These are phyloP conservation scores for Barnettozyma salicaria DNA, from an alignment of 805 yeast genomes.

Conservation along the genomic window DNA sequence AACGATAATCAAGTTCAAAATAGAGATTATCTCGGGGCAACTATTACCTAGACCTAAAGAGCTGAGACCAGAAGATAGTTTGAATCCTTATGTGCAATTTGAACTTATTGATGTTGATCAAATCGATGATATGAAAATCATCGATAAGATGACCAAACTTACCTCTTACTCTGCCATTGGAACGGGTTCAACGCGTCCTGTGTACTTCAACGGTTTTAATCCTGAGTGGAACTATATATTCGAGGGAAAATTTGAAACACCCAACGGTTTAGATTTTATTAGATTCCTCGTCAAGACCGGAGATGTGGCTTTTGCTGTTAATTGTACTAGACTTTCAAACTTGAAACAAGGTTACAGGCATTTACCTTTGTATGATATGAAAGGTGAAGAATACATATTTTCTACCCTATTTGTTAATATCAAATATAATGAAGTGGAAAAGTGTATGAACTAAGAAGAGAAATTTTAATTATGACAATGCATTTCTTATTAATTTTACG, in stretches of 20 bases:
- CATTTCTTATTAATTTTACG: slow-evolving; percentile 2
- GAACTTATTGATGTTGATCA: slow-evolving; percentile 49
- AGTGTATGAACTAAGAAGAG: background rate
- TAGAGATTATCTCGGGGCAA: slow-evolving; percentile 73
- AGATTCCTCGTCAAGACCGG: slow-evolving; percentile 45
- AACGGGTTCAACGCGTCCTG: slow-evolving; percentile 24
- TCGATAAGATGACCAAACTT: slow-evolving; percentile 8
- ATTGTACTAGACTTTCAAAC: slow-evolving; percentile 54
- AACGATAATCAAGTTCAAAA: slow-evolving; percentile 19
- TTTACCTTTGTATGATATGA: slow-evolving; percentile 64
- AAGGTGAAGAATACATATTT: slow-evolving; percentile 73
- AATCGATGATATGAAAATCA: slow-evolving; percentile 11
- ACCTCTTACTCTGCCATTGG: slow-evolving; percentile 4
- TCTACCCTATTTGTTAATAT: slow-evolving; percentile 45
- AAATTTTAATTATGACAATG: background rate
- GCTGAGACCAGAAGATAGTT: slow-evolving; percentile 35
- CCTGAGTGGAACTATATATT: slow-evolving; percentile 72
- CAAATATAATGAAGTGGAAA: slow-evolving; percentile 15
- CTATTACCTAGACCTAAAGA: slow-evolving; percentile 70
- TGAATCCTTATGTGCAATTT: slow-evolving; percentile 58
- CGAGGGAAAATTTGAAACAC: slow-evolving; percentile 33
- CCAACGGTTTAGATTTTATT: slow-evolving; percentile 48
- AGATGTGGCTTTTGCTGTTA: slow-evolving; percentile 45
- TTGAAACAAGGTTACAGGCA: slow-evolving; percentile 79
- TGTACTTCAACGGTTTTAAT: slow-evolving; percentile 74